Base-by-base conservation (phyloP, 2,329 filamentous ascomycete genomes). In the Paracoccidioides brasiliensis region DNA sequence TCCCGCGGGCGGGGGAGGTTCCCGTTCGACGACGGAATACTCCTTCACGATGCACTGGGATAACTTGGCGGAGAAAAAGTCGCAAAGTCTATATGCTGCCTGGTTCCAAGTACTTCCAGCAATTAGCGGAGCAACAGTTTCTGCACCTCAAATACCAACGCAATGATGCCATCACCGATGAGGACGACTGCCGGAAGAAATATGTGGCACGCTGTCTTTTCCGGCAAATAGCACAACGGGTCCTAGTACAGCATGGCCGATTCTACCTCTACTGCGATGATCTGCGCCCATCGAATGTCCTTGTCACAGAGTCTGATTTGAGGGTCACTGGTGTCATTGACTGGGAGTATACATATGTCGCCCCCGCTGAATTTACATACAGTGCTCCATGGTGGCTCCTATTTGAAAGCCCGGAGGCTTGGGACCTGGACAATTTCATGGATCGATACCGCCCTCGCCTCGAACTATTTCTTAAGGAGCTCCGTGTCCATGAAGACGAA, bases 191-290 rank as follows among this genome's bases (percentile, higher is more conserved):
- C 48, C 64, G 70, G 5, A 70, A 69, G 33, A 75, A 76, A 56
- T 74, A 74, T 50, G 66, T 74, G 2, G 68, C 71, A 4, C 72
- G 71, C 5, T 67, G 71, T 37, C 58, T 76, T 0, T 74, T 75
- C 56, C 71, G 69, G 3, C 66, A 59, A 43, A 55, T 72, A 4
- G 68, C 66, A 9, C 33, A 61, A 30, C 53, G 12, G 45, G 45
- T 55, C 37, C 3, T 44, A 41, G 32, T 55, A 15, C 43, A 52
- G 51, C 43, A 62, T n/a, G 60, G 57, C 6, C 48, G 41, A 53
- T 67, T 65, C 52, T 55, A 61, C 1, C 60, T 74, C 12, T 73
- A 64, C 61, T 59, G 59, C 14, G 70, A 74, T 42, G 68, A 73
- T 53, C 62, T 74, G 6, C 58, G 48, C 2, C 61, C 68, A 12